phyloP scores from a whole-genome alignment of 1,284 basidiomycete genomes.

The Chiua sp. region DNA sequence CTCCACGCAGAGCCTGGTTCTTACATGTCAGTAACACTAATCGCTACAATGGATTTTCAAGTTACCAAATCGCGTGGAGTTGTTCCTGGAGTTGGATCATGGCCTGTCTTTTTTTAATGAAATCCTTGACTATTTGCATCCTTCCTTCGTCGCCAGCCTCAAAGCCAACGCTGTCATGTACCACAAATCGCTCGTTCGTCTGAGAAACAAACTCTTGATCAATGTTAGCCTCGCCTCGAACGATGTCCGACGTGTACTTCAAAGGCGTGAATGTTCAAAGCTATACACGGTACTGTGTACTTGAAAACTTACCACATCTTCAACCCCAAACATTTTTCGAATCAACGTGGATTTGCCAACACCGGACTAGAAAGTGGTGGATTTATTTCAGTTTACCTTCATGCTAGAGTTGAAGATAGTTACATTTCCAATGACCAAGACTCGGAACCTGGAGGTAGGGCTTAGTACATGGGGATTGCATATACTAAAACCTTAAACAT shows the following conservation, averaged over 20 bases:
- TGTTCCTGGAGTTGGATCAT: not conserved
- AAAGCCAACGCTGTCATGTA: slow-evolving; percentile 27
- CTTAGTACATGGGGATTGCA: not conserved
- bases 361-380: slow-evolving; percentile 11
- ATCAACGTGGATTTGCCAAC: slow-evolving; percentile 22
- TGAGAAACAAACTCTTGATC: slow-evolving; percentile 12
- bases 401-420: not conserved
- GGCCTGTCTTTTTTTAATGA: not conserved
- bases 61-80: slow-evolving; percentile 10
- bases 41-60: not conserved
- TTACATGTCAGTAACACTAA: not conserved
- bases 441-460: slow-evolving; percentile 10
- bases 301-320: slow-evolving; percentile 11
- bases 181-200: slow-evolving; percentile 16
- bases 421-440: slow-evolving; percentile 25
- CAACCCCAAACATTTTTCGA: slow-evolving; percentile 15
- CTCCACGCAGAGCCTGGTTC: slow-evolving; percentile 5
- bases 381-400: not conserved
- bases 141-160: slow-evolving; percentile 17
- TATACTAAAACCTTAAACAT: no score
- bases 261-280: not conserved
- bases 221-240: slow-evolving; percentile 12
- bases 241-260: slow-evolving; percentile 7
- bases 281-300: not conserved
- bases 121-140: not conserved